Evolutionary conservation across 169 alveolate species (phyloP).

Genomic region (Plasmodium sp.): DNA sequence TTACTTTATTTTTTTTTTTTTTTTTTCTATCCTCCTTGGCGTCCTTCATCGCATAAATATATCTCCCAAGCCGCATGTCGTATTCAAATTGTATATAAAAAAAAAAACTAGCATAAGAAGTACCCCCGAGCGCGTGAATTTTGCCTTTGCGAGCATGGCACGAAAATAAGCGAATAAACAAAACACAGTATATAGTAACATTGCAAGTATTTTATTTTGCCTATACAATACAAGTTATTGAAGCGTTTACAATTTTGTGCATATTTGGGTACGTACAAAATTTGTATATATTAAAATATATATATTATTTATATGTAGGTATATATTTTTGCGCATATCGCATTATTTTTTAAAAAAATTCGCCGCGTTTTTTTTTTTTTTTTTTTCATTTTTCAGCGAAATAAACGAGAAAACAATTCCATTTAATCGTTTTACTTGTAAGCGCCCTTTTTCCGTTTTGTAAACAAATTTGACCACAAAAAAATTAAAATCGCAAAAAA

Average conservation of each 20-base stretch:
- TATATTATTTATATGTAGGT: background rate
- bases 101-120: background rate
- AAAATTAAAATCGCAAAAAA: background rate
- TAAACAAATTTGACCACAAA: background rate
- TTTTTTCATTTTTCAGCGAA: background rate
- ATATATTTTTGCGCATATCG: background rate
- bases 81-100: background rate
- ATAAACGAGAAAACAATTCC: background rate
- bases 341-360: background rate
- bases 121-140: background rate
- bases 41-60: background rate
- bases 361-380: background rate
- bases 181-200: background rate
- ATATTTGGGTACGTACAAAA: background rate
- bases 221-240: background rate
- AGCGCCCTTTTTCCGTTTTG: background rate
- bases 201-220: background rate
- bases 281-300: background rate
- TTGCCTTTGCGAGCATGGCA: background rate
- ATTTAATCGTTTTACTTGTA: background rate
- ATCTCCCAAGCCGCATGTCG: background rate
- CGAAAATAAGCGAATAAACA: background rate
- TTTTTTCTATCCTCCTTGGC: background rate
- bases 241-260: background rate
- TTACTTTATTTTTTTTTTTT: background rate